Evolutionary conservation across 306 rosid genomes (phyloP).

Genomic region (Glycine soja): DNA sequence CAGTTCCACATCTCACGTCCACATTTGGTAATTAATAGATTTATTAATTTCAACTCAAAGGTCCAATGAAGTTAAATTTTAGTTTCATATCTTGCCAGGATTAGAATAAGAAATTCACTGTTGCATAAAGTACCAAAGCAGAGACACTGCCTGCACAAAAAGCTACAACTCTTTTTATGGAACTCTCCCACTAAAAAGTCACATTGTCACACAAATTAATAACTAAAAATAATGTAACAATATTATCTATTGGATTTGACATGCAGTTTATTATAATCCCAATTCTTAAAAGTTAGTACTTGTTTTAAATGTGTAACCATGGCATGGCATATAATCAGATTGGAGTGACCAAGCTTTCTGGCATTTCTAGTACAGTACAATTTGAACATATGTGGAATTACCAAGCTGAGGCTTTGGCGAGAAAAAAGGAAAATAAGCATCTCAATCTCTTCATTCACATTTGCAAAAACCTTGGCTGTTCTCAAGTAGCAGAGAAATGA

Average conservation of each 20-base stretch:
- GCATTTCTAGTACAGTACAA: background rate
- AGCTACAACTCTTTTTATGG: constrained; percentile 5
- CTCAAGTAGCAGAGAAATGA: too few species aligned
- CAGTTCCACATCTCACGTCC: too few species aligned
- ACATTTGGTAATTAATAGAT: background rate
- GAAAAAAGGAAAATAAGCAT: too few species aligned
- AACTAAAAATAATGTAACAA: constrained; percentile 20
- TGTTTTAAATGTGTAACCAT: background rate
- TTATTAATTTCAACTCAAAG: constrained; percentile 28
- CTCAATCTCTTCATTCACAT: too few species aligned
- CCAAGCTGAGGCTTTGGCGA: too few species aligned
- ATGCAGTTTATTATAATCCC: constrained; percentile 11
- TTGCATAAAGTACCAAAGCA: constrained; percentile 35
- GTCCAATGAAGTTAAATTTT: constrained; percentile 23
- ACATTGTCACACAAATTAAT: background rate
- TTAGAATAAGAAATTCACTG: constrained; percentile 11
- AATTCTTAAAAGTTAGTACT: constrained; percentile 13
- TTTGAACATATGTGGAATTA: too few species aligned
- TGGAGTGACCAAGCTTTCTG: background rate
- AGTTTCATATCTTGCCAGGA: constrained; percentile 7
- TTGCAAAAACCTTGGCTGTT: too few species aligned
- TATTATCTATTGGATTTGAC: background rate
- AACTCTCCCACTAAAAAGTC: constrained; percentile 4
- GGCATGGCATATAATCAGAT: background rate
- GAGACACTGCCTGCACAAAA: constrained; percentile 17